Evolutionary conservation across 805 yeast genomes (phyloP).

Genomic region (Lachancea thermotolerans): DNA sequence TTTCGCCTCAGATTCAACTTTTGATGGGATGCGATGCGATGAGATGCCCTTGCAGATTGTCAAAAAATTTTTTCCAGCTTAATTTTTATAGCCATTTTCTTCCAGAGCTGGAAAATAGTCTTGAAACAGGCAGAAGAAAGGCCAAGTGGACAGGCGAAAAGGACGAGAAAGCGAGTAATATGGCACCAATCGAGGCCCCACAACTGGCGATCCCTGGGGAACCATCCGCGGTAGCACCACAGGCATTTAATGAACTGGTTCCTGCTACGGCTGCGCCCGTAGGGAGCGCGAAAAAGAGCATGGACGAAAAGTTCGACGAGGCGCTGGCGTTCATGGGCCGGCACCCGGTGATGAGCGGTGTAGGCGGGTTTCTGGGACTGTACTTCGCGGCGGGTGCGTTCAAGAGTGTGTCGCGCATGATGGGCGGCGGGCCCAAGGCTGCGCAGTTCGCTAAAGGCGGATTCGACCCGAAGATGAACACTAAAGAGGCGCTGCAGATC

Average conservation of each 20-base stretch:
- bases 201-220: conserved; percentile 27
- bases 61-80: conserved; percentile 1
- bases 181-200: conserved; percentile 19
- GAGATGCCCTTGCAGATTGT: conserved; percentile 20
- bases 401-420: conserved; percentile 35
- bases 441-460: conserved; percentile 69
- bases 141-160: background rate
- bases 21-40: conserved; percentile 12
- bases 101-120: background rate
- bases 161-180: background rate
- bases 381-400: conserved; percentile 63
- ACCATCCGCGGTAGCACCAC: background rate
- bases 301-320: conserved; percentile 61
- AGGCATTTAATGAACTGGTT: conserved; percentile 13
- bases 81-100: conserved; percentile 1
- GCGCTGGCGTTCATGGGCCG: conserved; percentile 53
- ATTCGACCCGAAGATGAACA: conserved; percentile 84
- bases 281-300: conserved; percentile 24
- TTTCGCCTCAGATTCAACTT: conserved; percentile 20
- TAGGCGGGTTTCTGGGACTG: conserved; percentile 59
- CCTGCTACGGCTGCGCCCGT: conserved; percentile 6
- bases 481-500: conserved; percentile 82
- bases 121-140: background rate
- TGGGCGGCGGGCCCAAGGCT: conserved; percentile 58
- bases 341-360: conserved; percentile 69